Conservation (phyloP, 176 grass and related monocot species). For the Oryza meyeriana region DNA sequence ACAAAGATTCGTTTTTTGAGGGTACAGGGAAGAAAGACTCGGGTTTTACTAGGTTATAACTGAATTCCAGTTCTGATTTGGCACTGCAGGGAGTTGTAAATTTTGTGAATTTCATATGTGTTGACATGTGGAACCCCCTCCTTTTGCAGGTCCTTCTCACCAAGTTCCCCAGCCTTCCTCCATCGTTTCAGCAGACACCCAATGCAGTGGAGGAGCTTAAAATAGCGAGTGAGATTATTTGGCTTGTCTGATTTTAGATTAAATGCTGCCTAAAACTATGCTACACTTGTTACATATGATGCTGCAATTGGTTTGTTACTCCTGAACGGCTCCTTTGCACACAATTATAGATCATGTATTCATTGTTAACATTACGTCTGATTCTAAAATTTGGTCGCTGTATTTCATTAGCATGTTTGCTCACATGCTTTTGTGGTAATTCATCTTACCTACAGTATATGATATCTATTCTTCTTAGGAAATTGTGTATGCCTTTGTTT, state of each 20-base stretch:
- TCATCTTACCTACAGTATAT: not conserved
- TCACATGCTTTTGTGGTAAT: not conserved
- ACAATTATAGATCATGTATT: not conserved
- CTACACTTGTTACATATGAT: not conserved
- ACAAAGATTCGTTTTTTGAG: not conserved
- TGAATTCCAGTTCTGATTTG: not conserved
- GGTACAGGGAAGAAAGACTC: not conserved
- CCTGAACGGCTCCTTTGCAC: not conserved
- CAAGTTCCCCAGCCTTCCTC: conserved; percentile 87
- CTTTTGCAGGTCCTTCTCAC: conserved; percentile 72
- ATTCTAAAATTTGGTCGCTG: not conserved
- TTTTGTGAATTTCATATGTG: not conserved
- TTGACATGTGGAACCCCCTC: not conserved
- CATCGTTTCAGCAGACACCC: conserved; percentile 69
- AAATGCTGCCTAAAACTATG: not conserved
- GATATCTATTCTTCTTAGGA: not conserved
- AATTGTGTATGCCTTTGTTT: not conserved
- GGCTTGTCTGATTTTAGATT: not conserved
- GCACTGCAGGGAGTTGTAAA: not conserved
- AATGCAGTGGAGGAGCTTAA: conserved; percentile 77
- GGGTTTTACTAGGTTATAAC: not conserved
- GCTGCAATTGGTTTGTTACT: not conserved
- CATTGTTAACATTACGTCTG: not conserved
- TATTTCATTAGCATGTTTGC: not conserved
- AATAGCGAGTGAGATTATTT: conserved; percentile 61